Evolutionary conservation across 176 grass and related monocot genomes (phyloP).

Genomic region (Zizania latifolia): DNA sequence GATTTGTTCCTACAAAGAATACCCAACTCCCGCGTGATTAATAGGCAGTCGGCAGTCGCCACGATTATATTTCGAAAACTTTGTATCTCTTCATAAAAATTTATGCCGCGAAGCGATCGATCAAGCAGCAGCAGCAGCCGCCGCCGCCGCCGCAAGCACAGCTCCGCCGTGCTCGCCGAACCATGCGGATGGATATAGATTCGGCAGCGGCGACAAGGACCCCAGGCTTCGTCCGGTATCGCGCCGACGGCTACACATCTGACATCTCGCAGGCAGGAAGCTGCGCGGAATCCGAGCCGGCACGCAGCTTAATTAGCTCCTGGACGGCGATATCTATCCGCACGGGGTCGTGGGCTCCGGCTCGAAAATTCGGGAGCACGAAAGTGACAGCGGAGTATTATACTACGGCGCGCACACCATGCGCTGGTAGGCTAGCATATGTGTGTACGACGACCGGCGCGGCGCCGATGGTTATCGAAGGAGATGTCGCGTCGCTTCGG

Average conservation of each 20-base stretch:
- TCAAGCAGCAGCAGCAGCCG: neutral
- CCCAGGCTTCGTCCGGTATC: neutral
- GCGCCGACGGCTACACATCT: neutral
- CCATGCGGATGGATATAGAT: neutral
- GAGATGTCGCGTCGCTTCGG: too few species aligned
- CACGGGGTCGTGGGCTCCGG: neutral
- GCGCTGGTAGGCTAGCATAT: neutral
- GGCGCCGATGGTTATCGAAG: neutral
- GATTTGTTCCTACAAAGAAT: too few species aligned
- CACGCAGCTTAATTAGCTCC: neutral
- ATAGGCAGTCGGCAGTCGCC: too few species aligned
- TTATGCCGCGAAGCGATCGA: neutral
- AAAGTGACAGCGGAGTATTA: neutral
- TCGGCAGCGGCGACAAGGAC: slow-evolving; percentile 3
- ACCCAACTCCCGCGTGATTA: too few species aligned
- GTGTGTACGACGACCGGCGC: neutral
- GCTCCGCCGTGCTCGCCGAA: neutral
- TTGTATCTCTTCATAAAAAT: too few species aligned
- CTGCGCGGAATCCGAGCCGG: slow-evolving; percentile 17
- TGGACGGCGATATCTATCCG: neutral
- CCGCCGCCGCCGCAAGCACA: too few species aligned
- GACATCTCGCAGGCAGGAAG: too few species aligned
- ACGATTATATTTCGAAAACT: too few species aligned
- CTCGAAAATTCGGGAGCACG: neutral
- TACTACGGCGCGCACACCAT: too few species aligned